These are phyloP conservation scores for Cryptococcus floricola DNA, from an alignment of 1,284 basidiomycete species.

Conservation along the genomic window DNA sequence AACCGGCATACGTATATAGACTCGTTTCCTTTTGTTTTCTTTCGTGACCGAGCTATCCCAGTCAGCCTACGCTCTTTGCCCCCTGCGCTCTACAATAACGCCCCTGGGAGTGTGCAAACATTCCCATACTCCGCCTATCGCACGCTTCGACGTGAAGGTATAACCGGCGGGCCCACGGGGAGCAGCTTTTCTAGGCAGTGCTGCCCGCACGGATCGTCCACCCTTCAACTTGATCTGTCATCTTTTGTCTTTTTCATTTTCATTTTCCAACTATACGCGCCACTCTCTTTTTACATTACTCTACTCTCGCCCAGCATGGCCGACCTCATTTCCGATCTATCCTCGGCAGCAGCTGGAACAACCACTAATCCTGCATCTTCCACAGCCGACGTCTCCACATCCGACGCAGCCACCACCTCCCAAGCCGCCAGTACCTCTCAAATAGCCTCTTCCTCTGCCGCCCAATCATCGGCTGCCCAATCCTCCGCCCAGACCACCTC, in stretches of 20 bases:
- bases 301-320: not conserved
- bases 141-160: no score
- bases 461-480: constrained; percentile 1
- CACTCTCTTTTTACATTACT: not conserved
- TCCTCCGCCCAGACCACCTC: constrained; percentile 5
- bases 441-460: constrained; percentile 6
- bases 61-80: no score
- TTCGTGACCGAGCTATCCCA: no score
- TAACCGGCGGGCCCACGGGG: no score
- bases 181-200: no score
- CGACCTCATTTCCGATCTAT: not conserved
- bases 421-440: not conserved
- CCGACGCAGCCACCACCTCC: not conserved
- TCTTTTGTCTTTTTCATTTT: not conserved
- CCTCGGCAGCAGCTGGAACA: not conserved
- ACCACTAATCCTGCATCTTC: constrained; percentile 1
- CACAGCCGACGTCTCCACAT: not conserved
- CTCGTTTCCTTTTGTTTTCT: no score
- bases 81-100: no score
- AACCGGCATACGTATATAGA: no score
- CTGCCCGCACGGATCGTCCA: not conserved
- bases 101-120: no score
- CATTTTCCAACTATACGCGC: not conserved
- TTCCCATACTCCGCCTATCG: no score
- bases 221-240: not conserved